Conservation (phyloP, 805 yeast genomes). For the Starmerella powellii region DNA sequence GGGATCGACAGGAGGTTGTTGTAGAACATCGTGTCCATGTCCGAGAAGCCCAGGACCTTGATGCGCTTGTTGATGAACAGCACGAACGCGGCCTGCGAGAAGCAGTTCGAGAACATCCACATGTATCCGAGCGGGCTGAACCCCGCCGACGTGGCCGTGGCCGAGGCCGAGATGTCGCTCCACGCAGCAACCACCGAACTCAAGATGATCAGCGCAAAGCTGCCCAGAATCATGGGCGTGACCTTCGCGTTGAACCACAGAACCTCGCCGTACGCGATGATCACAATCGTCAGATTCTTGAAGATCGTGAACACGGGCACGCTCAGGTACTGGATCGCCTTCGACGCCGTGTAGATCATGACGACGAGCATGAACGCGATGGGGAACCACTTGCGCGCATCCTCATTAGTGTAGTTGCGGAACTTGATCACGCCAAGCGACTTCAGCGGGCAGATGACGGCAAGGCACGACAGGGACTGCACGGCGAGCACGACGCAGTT, state of each 20-base stretch:
- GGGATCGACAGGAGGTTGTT: slow-evolving; percentile 92
- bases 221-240: slow-evolving; percentile 75
- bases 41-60: slow-evolving; percentile 82
- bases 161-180: slow-evolving; percentile 47
- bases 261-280: slow-evolving; percentile 97
- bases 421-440: slow-evolving; percentile 64
- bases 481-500: slow-evolving; percentile 82
- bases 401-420: slow-evolving; percentile 72
- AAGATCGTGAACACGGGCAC: slow-evolving; percentile 96
- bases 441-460: slow-evolving; percentile 62
- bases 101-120: slow-evolving; percentile 95
- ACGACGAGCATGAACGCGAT: slow-evolving; percentile 76
- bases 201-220: slow-evolving; percentile 83
- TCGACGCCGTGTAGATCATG: slow-evolving; percentile 94
- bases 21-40: slow-evolving; percentile 96
- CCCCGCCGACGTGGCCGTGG: slow-evolving; percentile 27
- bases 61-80: slow-evolving; percentile 95
- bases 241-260: slow-evolving; percentile 92
- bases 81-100: slow-evolving; percentile 87
- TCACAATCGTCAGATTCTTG: slow-evolving; percentile 91
- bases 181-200: slow-evolving; percentile 93
- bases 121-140: slow-evolving; percentile 51
- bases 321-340: slow-evolving; percentile 80
- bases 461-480: slow-evolving; percentile 74
- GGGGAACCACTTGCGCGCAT: slow-evolving; percentile 91